Base-by-base conservation (phyloP, 495 filamentous ascomycete genomes). In the Penicillium tannophilum region DNA sequence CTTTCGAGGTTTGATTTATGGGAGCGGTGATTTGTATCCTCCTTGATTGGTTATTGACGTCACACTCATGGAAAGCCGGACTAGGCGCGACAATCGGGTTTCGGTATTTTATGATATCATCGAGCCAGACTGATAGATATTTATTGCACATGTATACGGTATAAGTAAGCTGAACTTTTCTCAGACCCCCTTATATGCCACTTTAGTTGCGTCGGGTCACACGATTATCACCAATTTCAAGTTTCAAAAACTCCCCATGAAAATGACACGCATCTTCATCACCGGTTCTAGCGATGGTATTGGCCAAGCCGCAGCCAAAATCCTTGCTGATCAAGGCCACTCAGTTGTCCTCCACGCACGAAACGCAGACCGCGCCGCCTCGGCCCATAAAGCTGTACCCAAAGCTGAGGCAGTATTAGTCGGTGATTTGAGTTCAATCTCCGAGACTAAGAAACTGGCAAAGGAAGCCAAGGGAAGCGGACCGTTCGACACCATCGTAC, bases 301-400 rank as follows among this genome's bases (percentile, higher is more conserved):
- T 28, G 84, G 83, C 57, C 78, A 71, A 36, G 72, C 75, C 5
- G 74, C 78, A 0, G 84, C 83, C 43, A 78, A 78, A 56, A 55
- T 68, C 31, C 82, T 87, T 26, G 50, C 79, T 44, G 66, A 78
- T 2, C 72, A 74, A 35, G 82, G 84, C 44, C 82, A 87, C 68
- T 63, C 73, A 4, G 83, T 87, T 52, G 75, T 79, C 52, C 74
- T 86, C 0, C 84, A 88, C 63, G 84, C 82, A 2, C 81, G 82
- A 50, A 85, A 79, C 69, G 55, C 69, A 28, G 65, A 77, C 7
- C 77, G 84, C 44, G 81, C 81, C 1, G 53, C 63, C 10, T 71
- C 79, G 28, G 75, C 82, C 0, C 68, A 68, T 14, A 50, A 69
- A 26, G 78, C 77, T 17, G 76, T 78, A 19, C 82, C 82, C 0